Conservation (phyloP, 495 filamentous ascomycete genomes). For the Penicillium manginii region DNA sequence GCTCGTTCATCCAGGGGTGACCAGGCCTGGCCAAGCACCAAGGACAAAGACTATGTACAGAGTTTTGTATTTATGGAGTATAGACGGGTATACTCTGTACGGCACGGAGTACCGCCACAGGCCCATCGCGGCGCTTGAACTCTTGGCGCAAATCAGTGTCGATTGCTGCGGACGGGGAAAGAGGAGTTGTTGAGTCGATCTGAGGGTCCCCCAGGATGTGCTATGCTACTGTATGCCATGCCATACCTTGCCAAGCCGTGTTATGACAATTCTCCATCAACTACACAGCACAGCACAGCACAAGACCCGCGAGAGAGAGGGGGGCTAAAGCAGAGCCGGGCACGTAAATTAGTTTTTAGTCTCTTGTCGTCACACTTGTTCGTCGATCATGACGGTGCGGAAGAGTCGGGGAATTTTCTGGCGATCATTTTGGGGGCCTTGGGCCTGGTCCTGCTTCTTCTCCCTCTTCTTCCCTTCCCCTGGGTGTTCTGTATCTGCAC, state of each 20-base stretch:
- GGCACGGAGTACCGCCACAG: background rate
- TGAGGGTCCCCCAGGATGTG: slow-evolving; percentile 23
- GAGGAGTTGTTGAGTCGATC: slow-evolving; percentile 7
- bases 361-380: slow-evolving; percentile 3
- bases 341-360: background rate
- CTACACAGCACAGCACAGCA: background rate
- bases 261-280: background rate
- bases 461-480: background rate
- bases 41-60: background rate
- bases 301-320: background rate
- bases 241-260: background rate
- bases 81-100: background rate
- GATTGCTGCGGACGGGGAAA: slow-evolving; percentile 7
- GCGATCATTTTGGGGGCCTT: background rate
- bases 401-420: slow-evolving; percentile 8
- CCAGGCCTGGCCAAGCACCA: slow-evolving; percentile 5
- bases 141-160: background rate
- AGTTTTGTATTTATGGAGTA: background rate
- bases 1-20: slow-evolving; percentile 1
- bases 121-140: background rate
- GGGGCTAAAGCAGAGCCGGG: too few species aligned
- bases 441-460: background rate
- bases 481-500: slow-evolving; percentile 5
- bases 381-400: background rate
- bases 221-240: too few species aligned